phyloP scores from a whole-genome alignment of 176 grass and related monocot species.

The Triticum monococcum region DNA sequence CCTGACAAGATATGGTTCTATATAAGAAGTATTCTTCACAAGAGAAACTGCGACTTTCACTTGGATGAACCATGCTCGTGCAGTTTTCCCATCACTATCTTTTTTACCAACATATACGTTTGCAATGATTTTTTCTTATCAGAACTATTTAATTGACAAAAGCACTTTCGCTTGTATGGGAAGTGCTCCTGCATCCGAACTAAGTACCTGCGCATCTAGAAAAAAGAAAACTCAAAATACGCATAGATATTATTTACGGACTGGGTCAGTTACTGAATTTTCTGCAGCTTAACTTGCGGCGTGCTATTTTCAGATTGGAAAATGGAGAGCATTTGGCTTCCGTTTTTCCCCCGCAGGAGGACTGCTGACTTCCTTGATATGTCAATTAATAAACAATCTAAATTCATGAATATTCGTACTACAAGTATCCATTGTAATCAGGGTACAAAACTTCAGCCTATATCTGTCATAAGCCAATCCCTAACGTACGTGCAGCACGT shows the following conservation, averaged over 20 bases:
- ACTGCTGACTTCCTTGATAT: background rate
- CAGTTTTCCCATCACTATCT: too few species aligned
- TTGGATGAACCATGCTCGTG: too few species aligned
- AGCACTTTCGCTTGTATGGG: too few species aligned
- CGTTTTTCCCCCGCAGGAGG: background rate
- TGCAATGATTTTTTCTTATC: too few species aligned
- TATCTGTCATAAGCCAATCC: background rate
- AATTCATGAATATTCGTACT: background rate
- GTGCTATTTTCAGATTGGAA: background rate
- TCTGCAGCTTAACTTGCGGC: background rate
- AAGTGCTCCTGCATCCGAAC: too few species aligned
- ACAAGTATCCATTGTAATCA: too few species aligned
- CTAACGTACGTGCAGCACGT: background rate
- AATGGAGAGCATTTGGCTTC: background rate
- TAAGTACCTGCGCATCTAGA: background rate
- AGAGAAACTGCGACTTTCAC: too few species aligned
- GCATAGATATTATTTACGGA: background rate
- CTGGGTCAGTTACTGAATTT: background rate
- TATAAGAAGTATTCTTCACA: too few species aligned
- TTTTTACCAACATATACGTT: too few species aligned
- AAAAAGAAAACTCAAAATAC: background rate
- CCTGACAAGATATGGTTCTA: background rate
- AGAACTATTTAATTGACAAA: too few species aligned
- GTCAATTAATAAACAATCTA: background rate
- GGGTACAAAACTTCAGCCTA: background rate